Base-by-base conservation (phyloP, 2,329 filamentous ascomycete species). In the Rutstroemia sydowiana region DNA sequence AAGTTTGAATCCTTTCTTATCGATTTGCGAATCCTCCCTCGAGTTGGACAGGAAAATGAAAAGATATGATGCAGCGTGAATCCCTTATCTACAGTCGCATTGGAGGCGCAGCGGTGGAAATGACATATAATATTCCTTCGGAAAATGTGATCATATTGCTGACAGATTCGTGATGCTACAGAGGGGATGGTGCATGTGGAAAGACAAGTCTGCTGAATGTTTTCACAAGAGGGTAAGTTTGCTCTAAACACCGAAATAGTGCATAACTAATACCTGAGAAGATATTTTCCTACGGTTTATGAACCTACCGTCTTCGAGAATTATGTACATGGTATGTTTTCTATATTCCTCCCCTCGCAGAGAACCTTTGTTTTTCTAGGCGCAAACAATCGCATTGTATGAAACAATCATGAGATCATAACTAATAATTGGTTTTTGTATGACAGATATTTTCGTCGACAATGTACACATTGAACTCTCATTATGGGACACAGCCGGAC, bases 291-390 rank as follows among this genome's bases (percentile, higher is more conserved):
- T 47, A 96, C 92, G 53, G 92, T 97, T 66, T 97, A 97, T 74
- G 91, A 97, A 72, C 93, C 93, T 50, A 98, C 92, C 32, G 92
- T 96, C 59, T 96, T 96, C 71, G 92, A 98, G 70, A 98, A 98
- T 73, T 98, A 97, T 71, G 92, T 98, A 58, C 92, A 98, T 69
- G 90, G 88, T 95, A 78, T 67, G 78, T 32, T 9, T n/a, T n/a
- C n/a, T 18, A 11, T n/a, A n/a, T 31, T 6, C 34, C n/a, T 31
- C 5, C 13, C 8, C 13, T 26, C 20, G 3, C 7, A 2, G 14
- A 2, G 14, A 14, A 6, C 16, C 26, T 16, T 18, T 39, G 23
- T 16, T 11, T 7, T 26, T 26, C 16, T 18, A 7, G 10, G n/a
- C n/a, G 37, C 37, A 7, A 26, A 14, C 32, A 40, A 23, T 18